Conservation (phyloP, 805 yeast genomes). For the Candida pseudoglaebosa region DNA sequence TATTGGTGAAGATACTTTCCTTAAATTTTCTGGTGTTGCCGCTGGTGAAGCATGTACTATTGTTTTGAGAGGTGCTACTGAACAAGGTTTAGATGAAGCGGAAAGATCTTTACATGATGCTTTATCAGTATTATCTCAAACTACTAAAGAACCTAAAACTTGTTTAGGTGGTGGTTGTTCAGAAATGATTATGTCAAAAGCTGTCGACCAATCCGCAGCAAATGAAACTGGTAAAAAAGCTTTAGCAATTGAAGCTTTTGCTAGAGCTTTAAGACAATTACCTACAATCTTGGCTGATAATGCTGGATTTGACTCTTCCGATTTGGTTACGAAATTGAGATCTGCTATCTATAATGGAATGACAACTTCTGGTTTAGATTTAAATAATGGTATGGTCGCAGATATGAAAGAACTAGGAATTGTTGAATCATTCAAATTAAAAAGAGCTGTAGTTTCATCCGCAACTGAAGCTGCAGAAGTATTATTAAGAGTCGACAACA, state of each 20-base stretch:
- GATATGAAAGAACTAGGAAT: conserved; percentile 94
- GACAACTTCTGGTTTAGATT: conserved; percentile 86
- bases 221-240: conserved; percentile 91
- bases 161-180: conserved; percentile 94
- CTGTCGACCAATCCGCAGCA: conserved; percentile 90
- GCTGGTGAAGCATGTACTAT: conserved; percentile 96
- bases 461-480: conserved; percentile 99
- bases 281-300: conserved; percentile 96
- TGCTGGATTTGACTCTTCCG: conserved; percentile 94
- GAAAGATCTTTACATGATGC: conserved; percentile 82
- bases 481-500: conserved; percentile 90
- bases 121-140: conserved; percentile 88
- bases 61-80: conserved; percentile 66
- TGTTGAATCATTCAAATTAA: conserved; percentile 88
- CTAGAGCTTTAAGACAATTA: conserved; percentile 86
- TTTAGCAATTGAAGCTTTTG: conserved; percentile 91
- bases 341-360: conserved; percentile 89
- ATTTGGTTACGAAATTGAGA: conserved; percentile 83
- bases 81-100: conserved; percentile 45
- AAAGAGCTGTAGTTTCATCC: conserved; percentile 87
- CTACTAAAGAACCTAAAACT: conserved; percentile 87
- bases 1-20: conserved; percentile 88
- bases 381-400: conserved; percentile 77
- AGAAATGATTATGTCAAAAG: conserved; percentile 88
- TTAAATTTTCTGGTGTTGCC: conserved; percentile 91